Evolutionary conservation across 768 basidiomycete genomes (phyloP), one percentile per base, ranked within the genome.

Genomic region (Boletus sp.): DNA sequence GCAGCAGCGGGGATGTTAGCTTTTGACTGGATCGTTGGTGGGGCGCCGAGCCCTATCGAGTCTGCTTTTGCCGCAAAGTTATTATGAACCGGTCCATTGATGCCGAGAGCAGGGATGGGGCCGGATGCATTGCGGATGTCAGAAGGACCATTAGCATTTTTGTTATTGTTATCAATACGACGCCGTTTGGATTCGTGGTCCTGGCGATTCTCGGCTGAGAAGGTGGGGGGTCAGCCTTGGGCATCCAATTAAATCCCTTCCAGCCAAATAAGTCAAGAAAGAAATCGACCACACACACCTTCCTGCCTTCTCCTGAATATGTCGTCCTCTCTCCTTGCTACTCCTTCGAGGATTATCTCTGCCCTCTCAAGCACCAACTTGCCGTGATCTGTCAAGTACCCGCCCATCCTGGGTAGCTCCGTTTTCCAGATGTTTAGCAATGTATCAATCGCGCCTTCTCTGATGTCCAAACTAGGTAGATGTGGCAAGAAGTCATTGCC

Each of bases 401-500:
- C 97, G 50, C 95, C 96, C 97, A 99, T 98, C 66, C 88, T 82
- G 34, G 91, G 86, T 37, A 99, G 77, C 70, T 94, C 93, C 73
- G 79, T 79, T 74, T 90, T 93, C 97, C 97, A 99, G 47, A 99
- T 98, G 72, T 82, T 88, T 69, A 99, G 75, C 57, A 99, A 77
- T 53, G 90, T 97, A 78, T 98, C 97, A 77, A 99, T 98, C 30
- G 96, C 97, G 58, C 97, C 97, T 78, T 99, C 96, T 65, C 97
- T 84, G 70, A 99, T 99, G 79, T 99, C 97, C 79, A 99, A 83
- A 55, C 90, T 93, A 25, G 97, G 97, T 54, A 99, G 80, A 76
- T 99, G 97, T 21, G 97, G 97, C 64, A 99, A 81, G 50, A 82
- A 99, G 95, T 78, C 98, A 77, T 99, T 99, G 63, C 97, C 97